Percentiles rank a stretch among this genome's conserved stretches.
These are phyloP conservation scores for Naganishia vishniacii DNA, from an alignment of 768 basidiomycete genomes.

Conservation along the genomic window DNA sequence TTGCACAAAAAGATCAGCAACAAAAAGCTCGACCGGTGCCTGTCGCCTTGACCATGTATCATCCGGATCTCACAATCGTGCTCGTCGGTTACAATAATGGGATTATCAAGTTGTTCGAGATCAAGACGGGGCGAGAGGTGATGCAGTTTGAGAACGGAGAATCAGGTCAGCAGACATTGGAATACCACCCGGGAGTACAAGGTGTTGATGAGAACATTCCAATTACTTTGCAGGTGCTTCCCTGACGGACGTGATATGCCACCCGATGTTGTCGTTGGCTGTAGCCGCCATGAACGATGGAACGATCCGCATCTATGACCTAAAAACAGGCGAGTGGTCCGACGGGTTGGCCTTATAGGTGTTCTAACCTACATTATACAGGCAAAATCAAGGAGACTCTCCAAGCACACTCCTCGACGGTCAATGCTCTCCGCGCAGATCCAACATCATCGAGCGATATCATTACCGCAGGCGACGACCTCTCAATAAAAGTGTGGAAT, in stretches of 20 bases:
- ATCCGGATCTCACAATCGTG: constrained; percentile 67
- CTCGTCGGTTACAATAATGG: constrained; percentile 87
- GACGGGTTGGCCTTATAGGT: constrained; percentile 1
- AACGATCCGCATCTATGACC: constrained; percentile 81
- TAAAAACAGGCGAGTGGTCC: constrained; percentile 61
- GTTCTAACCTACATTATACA: neutral
- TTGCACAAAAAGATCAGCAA: constrained; percentile 46
- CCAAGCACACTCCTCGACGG: constrained; percentile 81
- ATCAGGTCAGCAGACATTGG: too few relatives aligned
- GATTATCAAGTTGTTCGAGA: constrained; percentile 81
- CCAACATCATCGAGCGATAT: constrained; percentile 72
- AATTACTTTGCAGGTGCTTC: neutral
- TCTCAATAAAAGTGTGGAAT: constrained; percentile 92
- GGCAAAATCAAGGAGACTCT: constrained; percentile 54
- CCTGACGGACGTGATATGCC: constrained; percentile 59
- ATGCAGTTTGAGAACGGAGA: constrained; percentile 57
- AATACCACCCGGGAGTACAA: too few relatives aligned
- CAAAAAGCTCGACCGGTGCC: constrained; percentile 54
- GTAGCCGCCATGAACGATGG: constrained; percentile 92
- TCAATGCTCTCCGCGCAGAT: constrained; percentile 85
- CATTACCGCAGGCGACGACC: constrained; percentile 86
- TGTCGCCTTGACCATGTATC: constrained; percentile 76
- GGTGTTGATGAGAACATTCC: neutral
- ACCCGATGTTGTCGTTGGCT: constrained; percentile 81
- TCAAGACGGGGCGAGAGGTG: constrained; percentile 74